phyloP scores from a whole-genome alignment of 2,329 filamentous ascomycete genomes.

The Scytalidium lignicola region DNA sequence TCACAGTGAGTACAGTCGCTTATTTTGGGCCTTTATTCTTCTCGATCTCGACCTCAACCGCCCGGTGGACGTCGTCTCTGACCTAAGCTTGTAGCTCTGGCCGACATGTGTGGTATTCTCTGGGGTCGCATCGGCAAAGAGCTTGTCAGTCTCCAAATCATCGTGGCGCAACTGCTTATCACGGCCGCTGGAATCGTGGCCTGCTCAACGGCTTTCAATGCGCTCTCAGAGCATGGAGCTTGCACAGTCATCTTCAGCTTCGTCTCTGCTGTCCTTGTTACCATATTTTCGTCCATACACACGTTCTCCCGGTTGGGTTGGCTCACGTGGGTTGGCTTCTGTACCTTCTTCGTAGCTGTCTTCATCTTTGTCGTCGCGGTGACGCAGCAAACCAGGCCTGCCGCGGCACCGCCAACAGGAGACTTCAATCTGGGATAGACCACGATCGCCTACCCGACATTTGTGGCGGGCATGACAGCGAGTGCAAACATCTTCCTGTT shows the following conservation, averaged over 20 bases:
- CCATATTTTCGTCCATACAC: constrained; percentile 29
- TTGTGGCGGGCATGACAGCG: constrained; percentile 32
- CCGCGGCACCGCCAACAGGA: constrained; percentile 47
- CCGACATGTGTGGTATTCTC: constrained; percentile 54
- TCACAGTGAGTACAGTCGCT: constrained; percentile 28
- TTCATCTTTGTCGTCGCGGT: constrained; percentile 49
- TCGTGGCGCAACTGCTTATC: constrained; percentile 53
- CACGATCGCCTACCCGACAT: constrained; percentile 50
- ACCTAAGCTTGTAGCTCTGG: constrained; percentile 31
- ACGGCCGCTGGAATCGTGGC: constrained; percentile 54
- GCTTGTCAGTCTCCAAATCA: constrained; percentile 49
- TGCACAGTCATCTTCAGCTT: constrained; percentile 41
- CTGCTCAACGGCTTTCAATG: constrained; percentile 52
- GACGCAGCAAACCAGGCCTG: constrained; percentile 48
- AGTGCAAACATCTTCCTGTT: constrained; percentile 28
- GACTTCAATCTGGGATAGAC: constrained; percentile 26
- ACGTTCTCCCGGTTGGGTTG: constrained; percentile 29
- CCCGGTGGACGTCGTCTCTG: background rate
- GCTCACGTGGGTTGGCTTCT: constrained; percentile 25
- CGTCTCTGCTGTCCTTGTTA: constrained; percentile 26
- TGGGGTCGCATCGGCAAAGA: constrained; percentile 48
- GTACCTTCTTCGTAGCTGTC: constrained; percentile 25
- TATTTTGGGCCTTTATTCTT: constrained; percentile 1
- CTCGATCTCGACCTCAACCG: background rate
- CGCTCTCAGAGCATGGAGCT: constrained; percentile 47